Conservation (phyloP, 2,329 filamentous ascomycete genomes). For the Metarhizium rileyi region DNA sequence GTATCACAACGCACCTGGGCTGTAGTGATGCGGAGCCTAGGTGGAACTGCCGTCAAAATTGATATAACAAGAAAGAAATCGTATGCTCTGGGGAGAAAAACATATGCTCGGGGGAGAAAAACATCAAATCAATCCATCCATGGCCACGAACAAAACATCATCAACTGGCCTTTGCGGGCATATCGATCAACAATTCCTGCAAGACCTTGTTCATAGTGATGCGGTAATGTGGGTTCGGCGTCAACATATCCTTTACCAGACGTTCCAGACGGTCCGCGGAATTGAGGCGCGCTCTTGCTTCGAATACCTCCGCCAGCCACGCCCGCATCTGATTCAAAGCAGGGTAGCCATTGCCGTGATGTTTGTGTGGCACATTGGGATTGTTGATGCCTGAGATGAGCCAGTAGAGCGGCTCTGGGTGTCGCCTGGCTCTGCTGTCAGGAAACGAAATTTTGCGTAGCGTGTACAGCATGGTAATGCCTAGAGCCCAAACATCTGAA, state of each 20-base stretch:
- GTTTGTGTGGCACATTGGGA: slow-evolving; percentile 19
- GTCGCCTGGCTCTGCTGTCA: slow-evolving; percentile 37
- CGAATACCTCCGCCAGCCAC: slow-evolving; percentile 45
- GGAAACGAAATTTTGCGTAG: slow-evolving; percentile 46
- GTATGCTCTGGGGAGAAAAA: background rate
- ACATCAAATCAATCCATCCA: background rate
- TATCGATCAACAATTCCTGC: slow-evolving; percentile 29
- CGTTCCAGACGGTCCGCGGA: slow-evolving; percentile 38
- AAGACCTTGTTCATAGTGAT: slow-evolving; percentile 45
- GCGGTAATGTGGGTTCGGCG: slow-evolving; percentile 38
- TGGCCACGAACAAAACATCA: background rate
- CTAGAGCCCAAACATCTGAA: slow-evolving; percentile 51
- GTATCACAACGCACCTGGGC: background rate
- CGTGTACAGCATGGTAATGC: slow-evolving; percentile 51
- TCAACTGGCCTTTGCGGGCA: slow-evolving; percentile 8
- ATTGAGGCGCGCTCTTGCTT: slow-evolving; percentile 36
- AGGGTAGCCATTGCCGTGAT: slow-evolving; percentile 26
- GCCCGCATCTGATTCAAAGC: slow-evolving; percentile 44
- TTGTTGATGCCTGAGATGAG: slow-evolving; percentile 47
- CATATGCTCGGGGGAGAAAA: background rate
- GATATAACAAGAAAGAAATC: background rate
- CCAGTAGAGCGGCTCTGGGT: slow-evolving; percentile 45
- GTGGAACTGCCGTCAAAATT: background rate
- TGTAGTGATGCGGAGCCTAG: background rate
- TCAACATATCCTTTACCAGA: slow-evolving; percentile 44